These are phyloP conservation scores for Chalciporus sphaerocephalus DNA, from an alignment of 768 basidiomycete species.

Conservation along the genomic window DNA sequence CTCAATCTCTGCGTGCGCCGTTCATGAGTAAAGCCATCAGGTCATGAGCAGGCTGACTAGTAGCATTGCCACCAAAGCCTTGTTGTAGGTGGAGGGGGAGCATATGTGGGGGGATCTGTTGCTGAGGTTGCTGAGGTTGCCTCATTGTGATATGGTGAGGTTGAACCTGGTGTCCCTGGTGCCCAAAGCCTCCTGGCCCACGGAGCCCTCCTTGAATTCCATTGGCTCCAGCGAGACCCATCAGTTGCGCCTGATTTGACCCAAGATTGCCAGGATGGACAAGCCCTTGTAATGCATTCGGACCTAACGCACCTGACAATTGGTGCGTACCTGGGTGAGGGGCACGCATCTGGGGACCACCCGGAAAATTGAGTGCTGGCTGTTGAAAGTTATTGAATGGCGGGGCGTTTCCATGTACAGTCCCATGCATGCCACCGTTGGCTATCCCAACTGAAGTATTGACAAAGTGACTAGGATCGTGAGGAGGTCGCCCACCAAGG, in stretches of 20 bases:
- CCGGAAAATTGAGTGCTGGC: conserved; percentile 43
- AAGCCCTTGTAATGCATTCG: conserved; percentile 49
- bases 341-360: conserved; percentile 43
- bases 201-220: conserved; percentile 44
- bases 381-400: conserved; percentile 53
- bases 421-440: conserved; percentile 43
- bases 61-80: conserved; percentile 41
- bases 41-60: conserved; percentile 62
- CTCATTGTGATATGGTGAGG: conserved; percentile 30
- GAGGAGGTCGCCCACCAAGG: conserved; percentile 76
- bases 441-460: conserved; percentile 41
- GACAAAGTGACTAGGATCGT: conserved; percentile 66
- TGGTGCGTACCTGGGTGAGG: conserved; percentile 46
- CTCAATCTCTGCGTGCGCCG: conserved; percentile 61
- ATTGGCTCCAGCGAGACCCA: conserved; percentile 43
- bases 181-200: conserved; percentile 40
- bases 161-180: conserved; percentile 31
- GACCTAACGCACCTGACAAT: conserved; percentile 42
- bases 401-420: conserved; percentile 44
- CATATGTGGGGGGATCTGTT: conserved; percentile 52
- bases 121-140: conserved; percentile 37
- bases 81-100: conserved; percentile 58
- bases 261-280: conserved; percentile 51
- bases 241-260: conserved; percentile 45
- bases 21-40: conserved; percentile 84